phyloP scores from a whole-genome alignment of 345 rosid genomes.

The Pistacia vera region DNA sequence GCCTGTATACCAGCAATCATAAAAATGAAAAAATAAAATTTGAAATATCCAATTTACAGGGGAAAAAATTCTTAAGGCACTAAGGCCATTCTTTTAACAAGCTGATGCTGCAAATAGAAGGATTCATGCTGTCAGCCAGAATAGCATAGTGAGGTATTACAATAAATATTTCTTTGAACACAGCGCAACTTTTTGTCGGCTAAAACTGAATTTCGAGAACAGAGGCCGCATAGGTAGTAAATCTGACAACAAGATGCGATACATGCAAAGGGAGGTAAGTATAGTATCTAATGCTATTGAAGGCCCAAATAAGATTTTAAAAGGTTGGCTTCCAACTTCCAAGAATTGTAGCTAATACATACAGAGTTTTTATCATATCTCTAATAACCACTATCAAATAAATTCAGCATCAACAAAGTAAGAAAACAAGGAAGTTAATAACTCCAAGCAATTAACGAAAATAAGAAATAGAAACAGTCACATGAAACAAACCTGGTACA shows the following conservation, averaged over 20 bases:
- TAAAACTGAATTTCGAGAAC: conserved; percentile 1
- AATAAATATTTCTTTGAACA: background rate
- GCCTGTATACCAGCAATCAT: conserved; percentile 44
- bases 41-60: background rate
- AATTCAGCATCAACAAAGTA: background rate
- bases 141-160: background rate
- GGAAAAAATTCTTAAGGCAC: background rate
- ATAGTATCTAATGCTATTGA: background rate
- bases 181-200: background rate
- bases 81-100: background rate
- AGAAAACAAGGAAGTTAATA: background rate
- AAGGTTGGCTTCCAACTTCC: background rate
- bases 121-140: background rate
- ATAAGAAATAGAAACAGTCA: conserved; percentile 12
- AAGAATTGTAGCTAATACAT: background rate
- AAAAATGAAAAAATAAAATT: background rate
- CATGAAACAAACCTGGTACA: conserved; percentile 74
- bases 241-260: background rate
- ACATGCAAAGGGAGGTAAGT: background rate
- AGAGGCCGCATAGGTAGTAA: background rate
- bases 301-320: background rate
- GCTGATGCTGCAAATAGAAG: background rate
- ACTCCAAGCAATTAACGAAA: conserved; percentile 11
- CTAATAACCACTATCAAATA: background rate
- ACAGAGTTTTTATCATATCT: background rate